phyloP scores from a whole-genome alignment of 108 stramenopile species.

The Craspedostauros australis region DNA sequence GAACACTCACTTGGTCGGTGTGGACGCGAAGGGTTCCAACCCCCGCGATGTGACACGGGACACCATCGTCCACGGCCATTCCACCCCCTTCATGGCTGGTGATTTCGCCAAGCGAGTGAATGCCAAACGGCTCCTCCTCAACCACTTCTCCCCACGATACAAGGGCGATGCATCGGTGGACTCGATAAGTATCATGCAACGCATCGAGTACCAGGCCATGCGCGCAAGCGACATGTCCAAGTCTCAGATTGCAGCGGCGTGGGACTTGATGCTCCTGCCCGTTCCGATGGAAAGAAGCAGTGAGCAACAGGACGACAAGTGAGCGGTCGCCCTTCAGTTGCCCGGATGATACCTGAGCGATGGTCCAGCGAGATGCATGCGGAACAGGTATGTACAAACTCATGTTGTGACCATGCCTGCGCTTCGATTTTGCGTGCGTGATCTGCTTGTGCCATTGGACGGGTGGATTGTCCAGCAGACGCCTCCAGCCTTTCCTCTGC shows the following conservation, averaged over 20 bases:
- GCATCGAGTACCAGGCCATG: constrained; percentile 77
- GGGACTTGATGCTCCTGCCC: constrained; percentile 82
- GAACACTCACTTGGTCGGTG: constrained; percentile 62
- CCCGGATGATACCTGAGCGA: too few species aligned
- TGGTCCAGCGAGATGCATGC: too few species aligned
- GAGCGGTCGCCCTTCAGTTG: too few species aligned
- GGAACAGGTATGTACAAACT: too few species aligned
- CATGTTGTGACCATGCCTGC: too few species aligned
- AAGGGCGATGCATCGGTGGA: constrained; percentile 74
- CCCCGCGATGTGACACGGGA: constrained; percentile 48
- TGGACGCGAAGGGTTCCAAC: constrained; percentile 62
- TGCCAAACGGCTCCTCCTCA: constrained; percentile 73
- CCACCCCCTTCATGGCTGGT: constrained; percentile 81
- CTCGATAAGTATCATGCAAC: constrained; percentile 72
- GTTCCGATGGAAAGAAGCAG: constrained; percentile 35
- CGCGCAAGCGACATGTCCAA: constrained; percentile 53
- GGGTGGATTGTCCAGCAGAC: too few species aligned
- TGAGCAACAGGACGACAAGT: too few species aligned
- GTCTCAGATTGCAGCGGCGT: constrained; percentile 67
- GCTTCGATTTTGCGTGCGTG: too few species aligned
- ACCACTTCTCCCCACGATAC: constrained; percentile 81
- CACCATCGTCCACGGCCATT: constrained; percentile 80
- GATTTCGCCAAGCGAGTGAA: constrained; percentile 56
- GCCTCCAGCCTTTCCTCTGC: too few species aligned
- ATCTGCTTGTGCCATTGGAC: too few species aligned